Conservation (phyloP, 2,329 filamentous ascomycete genomes). For the Whalleya microplaca region DNA sequence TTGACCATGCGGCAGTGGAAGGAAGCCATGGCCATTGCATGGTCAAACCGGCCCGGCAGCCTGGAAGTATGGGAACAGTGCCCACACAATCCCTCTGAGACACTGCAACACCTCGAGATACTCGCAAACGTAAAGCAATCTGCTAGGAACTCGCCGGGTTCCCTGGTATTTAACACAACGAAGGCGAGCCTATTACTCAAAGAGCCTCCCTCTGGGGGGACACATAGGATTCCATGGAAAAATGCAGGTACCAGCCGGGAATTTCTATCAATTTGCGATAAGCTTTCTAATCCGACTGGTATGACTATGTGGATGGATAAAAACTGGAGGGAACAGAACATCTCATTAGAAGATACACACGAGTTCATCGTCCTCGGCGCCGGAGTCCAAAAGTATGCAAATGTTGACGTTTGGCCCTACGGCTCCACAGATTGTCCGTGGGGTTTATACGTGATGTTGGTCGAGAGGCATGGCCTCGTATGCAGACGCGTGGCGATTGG, state of each 20-base stretch:
- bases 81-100: conserved; percentile 2
- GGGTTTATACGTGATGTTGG: not conserved
- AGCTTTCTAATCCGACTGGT: not conserved
- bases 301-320: conserved; percentile 1
- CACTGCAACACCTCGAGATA: not conserved
- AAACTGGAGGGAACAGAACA: not conserved
- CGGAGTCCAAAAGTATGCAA: not conserved
- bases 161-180: conserved; percentile 8
- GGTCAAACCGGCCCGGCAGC: not conserved
- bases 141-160: not conserved
- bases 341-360: not conserved
- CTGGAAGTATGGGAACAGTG: conserved; percentile 1
- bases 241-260: not conserved
- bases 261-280: not conserved
- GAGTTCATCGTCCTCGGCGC: not conserved
- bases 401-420: not conserved
- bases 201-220: not conserved
- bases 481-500: not conserved
- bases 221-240: not conserved
- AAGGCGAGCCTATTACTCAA: not conserved
- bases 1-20: not conserved
- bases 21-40: not conserved
- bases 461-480: not conserved
- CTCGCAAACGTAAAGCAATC: not conserved
- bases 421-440: not conserved